Conservation (phyloP, 352 stramenopile genomes). For the Albugo laibachii region DNA sequence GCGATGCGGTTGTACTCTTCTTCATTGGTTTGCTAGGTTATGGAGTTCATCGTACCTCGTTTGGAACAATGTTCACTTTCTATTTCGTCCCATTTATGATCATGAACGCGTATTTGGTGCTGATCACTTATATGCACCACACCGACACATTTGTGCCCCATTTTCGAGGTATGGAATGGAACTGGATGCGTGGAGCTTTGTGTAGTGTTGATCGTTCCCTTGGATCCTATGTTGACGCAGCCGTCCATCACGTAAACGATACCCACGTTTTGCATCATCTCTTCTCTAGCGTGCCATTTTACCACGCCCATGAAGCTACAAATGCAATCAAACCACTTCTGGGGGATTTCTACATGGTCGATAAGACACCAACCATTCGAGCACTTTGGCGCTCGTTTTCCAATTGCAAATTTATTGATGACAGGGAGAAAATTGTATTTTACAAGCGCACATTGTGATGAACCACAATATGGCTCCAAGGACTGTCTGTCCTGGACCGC, state of each 20-base stretch:
- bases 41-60: constrained; percentile 45
- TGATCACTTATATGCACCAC: constrained; percentile 98
- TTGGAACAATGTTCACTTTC: constrained; percentile 75
- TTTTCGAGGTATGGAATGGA: constrained; percentile 89
- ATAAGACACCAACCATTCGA: constrained; percentile 72
- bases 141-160: constrained; percentile 95
- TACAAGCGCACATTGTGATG: constrained; percentile 56
- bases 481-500: too few relatives aligned
- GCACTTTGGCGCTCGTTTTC: constrained; percentile 87
- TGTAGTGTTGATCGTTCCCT: constrained; percentile 96
- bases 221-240: constrained; percentile 87
- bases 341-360: constrained; percentile 92
- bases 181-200: constrained; percentile 90
- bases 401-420: constrained; percentile 90
- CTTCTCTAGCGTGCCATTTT: constrained; percentile 98
- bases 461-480: too few relatives aligned
- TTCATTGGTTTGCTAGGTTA: constrained; percentile 55
- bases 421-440: constrained; percentile 80
- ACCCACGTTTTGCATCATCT: constrained; percentile 98
- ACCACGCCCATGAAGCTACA: constrained; percentile 92
- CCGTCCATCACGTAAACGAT: constrained; percentile 95
- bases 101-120: constrained; percentile 91
- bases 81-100: constrained; percentile 94
- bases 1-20: constrained; percentile 38
- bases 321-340: constrained; percentile 84